Percentiles rank a stretch among this genome's conserved stretches.
Evolutionary conservation across 805 yeast species (phyloP).

Genomic region (Metschnikowia similis): DNA sequence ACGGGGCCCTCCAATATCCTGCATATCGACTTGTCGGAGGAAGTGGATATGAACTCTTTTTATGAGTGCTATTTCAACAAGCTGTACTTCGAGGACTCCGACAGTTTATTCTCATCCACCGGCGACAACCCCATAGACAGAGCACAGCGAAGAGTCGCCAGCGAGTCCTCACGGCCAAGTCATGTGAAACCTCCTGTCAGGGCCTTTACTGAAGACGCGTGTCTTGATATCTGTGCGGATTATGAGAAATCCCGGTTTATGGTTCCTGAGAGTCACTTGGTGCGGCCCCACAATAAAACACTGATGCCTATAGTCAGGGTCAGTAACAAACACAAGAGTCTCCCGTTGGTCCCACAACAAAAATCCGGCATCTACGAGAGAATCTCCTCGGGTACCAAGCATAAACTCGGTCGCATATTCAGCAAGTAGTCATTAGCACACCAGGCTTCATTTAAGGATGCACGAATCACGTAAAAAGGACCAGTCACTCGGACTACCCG

Average conservation of each 20-base stretch:
- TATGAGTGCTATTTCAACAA: slow-evolving; percentile 2
- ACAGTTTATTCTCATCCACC: background rate
- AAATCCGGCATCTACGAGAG: background rate
- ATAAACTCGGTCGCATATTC: background rate
- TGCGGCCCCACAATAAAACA: background rate
- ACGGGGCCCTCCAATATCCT: slow-evolving; percentile 1
- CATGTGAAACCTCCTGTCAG: background rate
- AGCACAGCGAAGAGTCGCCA: background rate
- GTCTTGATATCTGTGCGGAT: slow-evolving; percentile 18
- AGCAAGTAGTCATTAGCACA: background rate
- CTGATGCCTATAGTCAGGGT: background rate
- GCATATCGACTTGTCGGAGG: slow-evolving; percentile 3
- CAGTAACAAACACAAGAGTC: background rate
- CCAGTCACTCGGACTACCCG: too few relatives aligned
- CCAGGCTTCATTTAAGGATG: too few relatives aligned
- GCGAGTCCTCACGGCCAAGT: background rate
- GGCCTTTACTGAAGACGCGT: slow-evolving; percentile 4
- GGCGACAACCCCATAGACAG: background rate
- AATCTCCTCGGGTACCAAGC: slow-evolving; percentile 1
- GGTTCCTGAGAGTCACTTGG: slow-evolving; percentile 12
- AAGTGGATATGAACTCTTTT: slow-evolving; percentile 3
- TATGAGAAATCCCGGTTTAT: slow-evolving; percentile 17
- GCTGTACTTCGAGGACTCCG: background rate
- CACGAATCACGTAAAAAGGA: too few relatives aligned
- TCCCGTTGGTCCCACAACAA: background rate